Percentiles rank a stretch among this genome's conserved stretches.
These are phyloP conservation scores for Agrostemma githago DNA, from an alignment of 148 eudicot species.

Conservation along the genomic window DNA sequence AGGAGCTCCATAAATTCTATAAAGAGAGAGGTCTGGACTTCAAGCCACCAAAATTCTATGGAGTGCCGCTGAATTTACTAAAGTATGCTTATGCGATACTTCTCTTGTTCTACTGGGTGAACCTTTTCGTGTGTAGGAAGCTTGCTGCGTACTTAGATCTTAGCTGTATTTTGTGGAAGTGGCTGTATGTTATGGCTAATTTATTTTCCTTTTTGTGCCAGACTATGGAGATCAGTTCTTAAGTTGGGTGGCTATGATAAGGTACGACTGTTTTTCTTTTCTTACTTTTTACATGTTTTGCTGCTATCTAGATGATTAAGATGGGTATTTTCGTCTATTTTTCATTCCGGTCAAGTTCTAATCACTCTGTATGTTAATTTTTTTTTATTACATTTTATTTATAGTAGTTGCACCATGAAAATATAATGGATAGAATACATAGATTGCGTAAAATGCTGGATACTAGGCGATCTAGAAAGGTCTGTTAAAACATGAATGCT, in stretches of 20 bases:
- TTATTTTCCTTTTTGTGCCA: slow-evolving; percentile 23
- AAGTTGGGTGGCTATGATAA: slow-evolving; percentile 90
- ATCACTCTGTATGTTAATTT: too few relatives aligned
- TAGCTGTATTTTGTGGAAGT: background rate
- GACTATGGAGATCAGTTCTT: slow-evolving; percentile 83
- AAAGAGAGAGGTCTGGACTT: slow-evolving; percentile 60
- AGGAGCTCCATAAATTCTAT: slow-evolving; percentile 61
- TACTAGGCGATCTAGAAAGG: background rate
- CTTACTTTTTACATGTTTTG: background rate
- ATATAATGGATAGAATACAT: background rate
- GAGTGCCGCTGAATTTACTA: slow-evolving; percentile 73
- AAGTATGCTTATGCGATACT: slow-evolving; percentile 44
- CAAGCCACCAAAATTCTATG: slow-evolving; percentile 88
- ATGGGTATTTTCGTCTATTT: background rate
- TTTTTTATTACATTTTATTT: too few relatives aligned
- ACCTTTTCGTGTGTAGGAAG: slow-evolving; percentile 6
- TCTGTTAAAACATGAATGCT: too few relatives aligned
- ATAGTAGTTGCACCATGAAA: background rate
- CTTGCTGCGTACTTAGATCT: background rate
- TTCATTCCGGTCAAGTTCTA: background rate
- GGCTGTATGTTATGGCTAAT: background rate
- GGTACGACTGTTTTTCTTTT: slow-evolving; percentile 37
- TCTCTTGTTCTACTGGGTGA: background rate
- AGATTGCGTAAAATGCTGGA: background rate
- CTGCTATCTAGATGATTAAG: background rate